Evolutionary conservation across 2,329 filamentous ascomycete genomes (phyloP).

Genomic region (Beauveria rudraprayagi): DNA sequence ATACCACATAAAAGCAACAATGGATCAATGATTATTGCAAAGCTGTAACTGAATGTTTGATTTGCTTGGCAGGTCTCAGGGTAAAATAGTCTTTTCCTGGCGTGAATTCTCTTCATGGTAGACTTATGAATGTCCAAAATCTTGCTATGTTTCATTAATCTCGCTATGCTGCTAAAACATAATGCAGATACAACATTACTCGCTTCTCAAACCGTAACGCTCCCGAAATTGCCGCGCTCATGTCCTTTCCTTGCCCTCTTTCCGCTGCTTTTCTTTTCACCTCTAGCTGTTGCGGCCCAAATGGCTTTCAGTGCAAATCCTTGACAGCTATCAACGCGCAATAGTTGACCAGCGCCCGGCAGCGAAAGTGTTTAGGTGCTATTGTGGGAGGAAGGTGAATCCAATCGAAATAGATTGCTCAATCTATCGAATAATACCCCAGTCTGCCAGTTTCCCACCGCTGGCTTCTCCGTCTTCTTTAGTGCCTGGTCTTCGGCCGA

Average conservation of each 20-base stretch:
- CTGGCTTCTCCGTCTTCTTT: slow-evolving; percentile 58
- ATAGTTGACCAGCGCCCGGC: background rate
- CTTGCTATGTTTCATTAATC: background rate
- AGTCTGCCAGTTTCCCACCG: slow-evolving; percentile 60
- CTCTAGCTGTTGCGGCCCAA: background rate
- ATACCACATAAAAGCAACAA: slow-evolving; percentile 6
- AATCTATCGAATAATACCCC: slow-evolving; percentile 69
- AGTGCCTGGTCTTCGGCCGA: slow-evolving; percentile 70
- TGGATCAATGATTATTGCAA: background rate
- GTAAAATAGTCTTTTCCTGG: background rate
- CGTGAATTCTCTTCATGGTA: background rate
- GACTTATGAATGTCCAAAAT: background rate
- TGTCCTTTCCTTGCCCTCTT: background rate
- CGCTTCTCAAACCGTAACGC: slow-evolving; percentile 3
- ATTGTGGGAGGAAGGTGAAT: background rate
- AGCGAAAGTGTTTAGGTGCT: too few species aligned
- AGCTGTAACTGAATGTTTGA: background rate
- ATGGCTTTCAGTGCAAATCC: too few species aligned
- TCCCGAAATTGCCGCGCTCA: background rate
- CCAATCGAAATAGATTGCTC: background rate
- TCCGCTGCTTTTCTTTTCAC: background rate
- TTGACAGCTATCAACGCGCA: background rate
- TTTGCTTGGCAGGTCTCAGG: background rate
- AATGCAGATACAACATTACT: slow-evolving; percentile 3
- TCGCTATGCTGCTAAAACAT: slow-evolving; percentile 10